Base-by-base conservation (phyloP, 768 basidiomycete species). In the Lactarius deliciosus region DNA sequence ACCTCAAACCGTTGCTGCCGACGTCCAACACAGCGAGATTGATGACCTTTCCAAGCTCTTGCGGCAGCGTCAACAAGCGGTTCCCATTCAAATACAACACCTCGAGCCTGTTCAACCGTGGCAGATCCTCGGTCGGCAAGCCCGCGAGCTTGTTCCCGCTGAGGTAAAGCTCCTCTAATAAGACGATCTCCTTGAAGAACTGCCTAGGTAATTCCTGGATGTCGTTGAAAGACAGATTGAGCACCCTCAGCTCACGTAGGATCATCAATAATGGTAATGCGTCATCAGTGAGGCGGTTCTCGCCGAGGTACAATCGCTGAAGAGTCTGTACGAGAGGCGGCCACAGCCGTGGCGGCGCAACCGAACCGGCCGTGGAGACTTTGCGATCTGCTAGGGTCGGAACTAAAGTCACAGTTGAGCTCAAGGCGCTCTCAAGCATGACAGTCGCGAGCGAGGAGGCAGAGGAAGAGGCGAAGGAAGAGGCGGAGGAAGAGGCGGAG, bases 141-240 rank as follows among this genome's bases (percentile, higher is more conserved):
- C 85, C 90, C 9, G 92, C 90, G 71, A 99, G 79, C 76, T 92
- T 91, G 79, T 98, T 98, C n/a, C 96, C 96, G 71, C 92, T 93
- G 3, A 98, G 81, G 74, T 97, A 98, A 40, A 99, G 79, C 77
- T 96, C 91, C 76, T 93, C 86, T 11, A 99, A 81, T 47, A 82
- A 77, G 22, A 79, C 78, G 70, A 94, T 82, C 67, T 87, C 87
- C 68, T 83, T 80, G 72, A 98, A 86, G 72, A 94, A 95, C 36
- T 82, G 79, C 0, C 84, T 77, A 0, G 96, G 95, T 54, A 98
- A 82, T 72, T 96, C 92, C 76, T 90, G 89, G 54, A 99, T 90
- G 63, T 94, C 87, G 76, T 99, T 99, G 80, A 97, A 98, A 32
- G 92, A 93, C 22, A 98, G 80, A 71, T 98, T 98, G 65, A 99